Conservation (phyloP, 2,329 filamentous ascomycete genomes). For the Aspergillus novofumigatus region DNA sequence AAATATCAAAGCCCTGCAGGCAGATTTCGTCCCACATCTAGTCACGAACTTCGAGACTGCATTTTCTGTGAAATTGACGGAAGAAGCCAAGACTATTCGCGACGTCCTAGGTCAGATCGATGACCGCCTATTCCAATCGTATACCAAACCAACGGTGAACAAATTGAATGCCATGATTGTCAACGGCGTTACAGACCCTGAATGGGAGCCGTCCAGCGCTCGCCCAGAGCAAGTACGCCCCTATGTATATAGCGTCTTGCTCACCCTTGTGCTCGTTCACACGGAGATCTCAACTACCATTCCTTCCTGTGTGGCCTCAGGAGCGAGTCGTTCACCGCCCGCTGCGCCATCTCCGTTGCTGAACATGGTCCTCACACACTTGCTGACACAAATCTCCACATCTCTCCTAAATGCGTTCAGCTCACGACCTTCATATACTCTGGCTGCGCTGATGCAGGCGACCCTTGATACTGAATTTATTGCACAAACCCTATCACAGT, state of each 20-base stretch:
- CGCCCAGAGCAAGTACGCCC: constrained; percentile 71
- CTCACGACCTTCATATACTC: constrained; percentile 62
- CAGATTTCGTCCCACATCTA: constrained; percentile 79
- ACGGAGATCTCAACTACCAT: constrained; percentile 82
- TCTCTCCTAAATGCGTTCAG: constrained; percentile 80
- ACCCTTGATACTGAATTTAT: constrained; percentile 97
- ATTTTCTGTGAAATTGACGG: constrained; percentile 90
- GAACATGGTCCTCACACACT: constrained; percentile 73
- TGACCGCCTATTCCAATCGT: constrained; percentile 83
- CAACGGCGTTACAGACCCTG: constrained; percentile 64
- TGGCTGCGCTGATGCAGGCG: constrained; percentile 88
- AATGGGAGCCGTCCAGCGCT: constrained; percentile 62
- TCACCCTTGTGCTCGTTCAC: constrained; percentile 85
- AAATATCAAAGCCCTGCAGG: constrained; percentile 80
- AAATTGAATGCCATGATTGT: constrained; percentile 66
- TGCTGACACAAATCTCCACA: constrained; percentile 75
- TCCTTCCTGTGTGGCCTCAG: constrained; percentile 63
- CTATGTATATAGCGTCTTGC: constrained; percentile 84
- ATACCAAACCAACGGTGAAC: constrained; percentile 73
- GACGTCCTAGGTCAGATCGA: constrained; percentile 91
- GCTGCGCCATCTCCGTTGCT: constrained; percentile 64
- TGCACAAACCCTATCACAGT: constrained; percentile 85
- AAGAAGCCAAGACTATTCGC: constrained; percentile 86
- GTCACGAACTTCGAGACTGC: constrained; percentile 88
- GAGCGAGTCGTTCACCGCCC: constrained; percentile 67